Evolutionary conservation across 164 flowering plant species (phyloP).

Genomic region (Cinnamomum chago): DNA sequence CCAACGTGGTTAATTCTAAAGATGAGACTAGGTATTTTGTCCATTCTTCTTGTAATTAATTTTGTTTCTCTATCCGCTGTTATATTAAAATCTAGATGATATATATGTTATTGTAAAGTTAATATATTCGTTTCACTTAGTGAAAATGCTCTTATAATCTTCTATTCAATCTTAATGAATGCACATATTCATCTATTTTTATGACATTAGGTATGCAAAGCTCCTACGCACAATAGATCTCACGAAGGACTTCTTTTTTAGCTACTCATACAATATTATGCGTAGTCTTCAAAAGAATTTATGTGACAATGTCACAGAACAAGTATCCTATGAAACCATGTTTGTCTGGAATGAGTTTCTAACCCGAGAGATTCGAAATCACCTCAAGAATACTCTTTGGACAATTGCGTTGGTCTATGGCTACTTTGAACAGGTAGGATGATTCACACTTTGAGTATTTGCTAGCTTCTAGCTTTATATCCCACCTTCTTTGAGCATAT

Average conservation of each 20-base stretch:
- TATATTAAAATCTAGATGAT: too few species aligned
- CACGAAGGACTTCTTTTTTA: slow-evolving; percentile 98
- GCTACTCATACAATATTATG: slow-evolving; percentile 97
- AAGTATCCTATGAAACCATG: slow-evolving; percentile 67
- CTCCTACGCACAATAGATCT: slow-evolving; percentile 94
- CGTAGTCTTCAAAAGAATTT: slow-evolving; percentile 87
- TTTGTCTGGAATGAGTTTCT: slow-evolving; percentile 98
- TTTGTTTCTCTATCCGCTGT: not conserved
- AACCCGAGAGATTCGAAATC: slow-evolving; percentile 76
- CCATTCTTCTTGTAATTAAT: slow-evolving; percentile 29
- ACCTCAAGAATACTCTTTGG: slow-evolving; percentile 78
- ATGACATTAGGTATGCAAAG: slow-evolving; percentile 85
- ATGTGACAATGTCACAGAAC: slow-evolving; percentile 43
- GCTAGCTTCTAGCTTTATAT: too few species aligned
- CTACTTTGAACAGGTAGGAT: slow-evolving; percentile 84
- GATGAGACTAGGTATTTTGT: slow-evolving; percentile 97
- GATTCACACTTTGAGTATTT: too few species aligned
- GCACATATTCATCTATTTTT: slow-evolving; percentile 1
- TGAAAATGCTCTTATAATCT: too few species aligned
- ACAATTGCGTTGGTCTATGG: slow-evolving; percentile 93
- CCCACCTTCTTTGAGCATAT: too few species aligned
- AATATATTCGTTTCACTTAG: too few species aligned
- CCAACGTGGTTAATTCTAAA: slow-evolving; percentile 71
- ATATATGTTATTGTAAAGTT: too few species aligned
- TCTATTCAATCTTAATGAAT: not conserved